Evolutionary conservation across 2,329 filamentous ascomycete genomes (phyloP), one percentile per base, ranked within the genome.

Genomic region (Nemania diffusa): DNA sequence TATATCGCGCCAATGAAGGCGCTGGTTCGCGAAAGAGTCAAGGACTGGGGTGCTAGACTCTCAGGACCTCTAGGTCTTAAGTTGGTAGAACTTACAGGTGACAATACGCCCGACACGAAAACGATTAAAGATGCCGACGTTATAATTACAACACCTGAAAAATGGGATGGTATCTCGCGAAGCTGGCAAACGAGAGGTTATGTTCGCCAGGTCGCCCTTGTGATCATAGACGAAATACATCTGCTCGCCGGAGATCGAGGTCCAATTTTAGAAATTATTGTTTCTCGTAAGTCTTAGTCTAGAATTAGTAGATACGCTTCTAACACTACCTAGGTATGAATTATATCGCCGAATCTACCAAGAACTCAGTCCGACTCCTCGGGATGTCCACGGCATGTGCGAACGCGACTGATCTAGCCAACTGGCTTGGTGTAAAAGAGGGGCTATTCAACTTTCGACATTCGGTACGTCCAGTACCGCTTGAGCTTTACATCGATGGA

Each of bases 1-100:
- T 99, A 99, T 78, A 98, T 99, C 77, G 96, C 96, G 1, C 97
- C 97, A 0, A 99, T 99, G 97, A 99, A 99, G 80, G 97, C 97
- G 0, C 89, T 99, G 34, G 96, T 99, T 22, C 92, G 96, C 2
- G 96, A 99, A 79, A 90, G 96, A 80, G 95, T 99, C 27, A 92
- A 97, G 75, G 97, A 99, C 77, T 99, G 96, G 97, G 89, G 92
- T 13, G 87, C 87, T 65, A 89, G 96, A 17, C 86, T 99, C 37
- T 93, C 94, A 0, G 84, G 85, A 1, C 92, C 94, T 1, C 90
- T 98, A 82, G 94, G 94, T 0, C 79, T 98, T 69, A 97, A 93
- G 79, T 84, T 99, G 22, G 96, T 99, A 17, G 96, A 99, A 80
- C 83, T 99, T 82, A 99, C 97, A 13, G 94, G 92, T 84, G 96